These are phyloP conservation scores for Hyphopichia burtonii DNA, from an alignment of 1,139 yeast genomes.

Conservation along the genomic window DNA sequence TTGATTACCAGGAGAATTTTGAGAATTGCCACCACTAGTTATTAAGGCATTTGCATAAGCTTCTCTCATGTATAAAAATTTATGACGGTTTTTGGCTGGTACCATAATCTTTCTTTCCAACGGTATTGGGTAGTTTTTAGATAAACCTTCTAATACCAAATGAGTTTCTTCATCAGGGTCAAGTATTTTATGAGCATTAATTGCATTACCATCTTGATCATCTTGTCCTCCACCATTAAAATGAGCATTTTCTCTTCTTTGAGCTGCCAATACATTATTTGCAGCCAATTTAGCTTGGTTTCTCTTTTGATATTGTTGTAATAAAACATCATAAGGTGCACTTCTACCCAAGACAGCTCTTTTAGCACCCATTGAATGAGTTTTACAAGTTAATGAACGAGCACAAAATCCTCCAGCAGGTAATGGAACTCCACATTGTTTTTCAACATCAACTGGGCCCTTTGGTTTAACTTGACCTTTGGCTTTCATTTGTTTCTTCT, in stretches of 20 bases:
- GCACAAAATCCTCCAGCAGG: slow-evolving; percentile 95
- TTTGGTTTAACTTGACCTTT: slow-evolving; percentile 60
- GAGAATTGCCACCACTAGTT: slow-evolving; percentile 26
- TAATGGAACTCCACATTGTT: slow-evolving; percentile 93
- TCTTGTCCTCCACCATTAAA: slow-evolving; percentile 25
- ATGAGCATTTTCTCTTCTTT: slow-evolving; percentile 46
- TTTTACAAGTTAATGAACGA: slow-evolving; percentile 90
- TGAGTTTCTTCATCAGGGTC: slow-evolving; percentile 93
- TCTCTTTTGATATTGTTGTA: slow-evolving; percentile 87
- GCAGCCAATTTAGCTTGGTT: slow-evolving; percentile 91
- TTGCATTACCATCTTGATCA: slow-evolving; percentile 18
- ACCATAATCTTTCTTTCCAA: slow-evolving; percentile 71
- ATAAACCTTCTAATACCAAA: slow-evolving; percentile 89
- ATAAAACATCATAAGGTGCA: slow-evolving; percentile 83
- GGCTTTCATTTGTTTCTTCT: slow-evolving; percentile 47
- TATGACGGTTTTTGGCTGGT: slow-evolving; percentile 69
- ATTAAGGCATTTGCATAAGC: slow-evolving; percentile 68
- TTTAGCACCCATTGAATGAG: slow-evolving; percentile 98
- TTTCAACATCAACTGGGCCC: slow-evolving; percentile 90
- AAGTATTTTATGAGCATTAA: slow-evolving; percentile 27
- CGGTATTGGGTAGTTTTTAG: slow-evolving; percentile 77
- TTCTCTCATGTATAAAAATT: slow-evolving; percentile 79
- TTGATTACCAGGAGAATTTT: slow-evolving; percentile 17
- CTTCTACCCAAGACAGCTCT: slow-evolving; percentile 92
- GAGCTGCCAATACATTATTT: slow-evolving; percentile 67